Conservation (phyloP, 2,329 filamentous ascomycete genomes). For the Sarocladium brachiariae region DNA sequence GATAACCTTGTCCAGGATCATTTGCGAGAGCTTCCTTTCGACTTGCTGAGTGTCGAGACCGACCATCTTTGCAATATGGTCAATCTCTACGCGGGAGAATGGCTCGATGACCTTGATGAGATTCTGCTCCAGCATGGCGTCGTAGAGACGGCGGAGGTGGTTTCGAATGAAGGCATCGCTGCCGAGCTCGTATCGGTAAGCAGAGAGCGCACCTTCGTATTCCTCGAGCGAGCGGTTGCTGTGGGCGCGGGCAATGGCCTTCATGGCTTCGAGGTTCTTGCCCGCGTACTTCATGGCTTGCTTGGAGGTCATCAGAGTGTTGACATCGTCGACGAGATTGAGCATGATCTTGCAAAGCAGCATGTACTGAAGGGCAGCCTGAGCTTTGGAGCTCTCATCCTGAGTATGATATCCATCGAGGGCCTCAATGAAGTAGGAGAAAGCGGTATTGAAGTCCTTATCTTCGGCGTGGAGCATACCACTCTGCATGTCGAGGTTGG, state of each 20-base stretch:
- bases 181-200: constrained; percentile 89
- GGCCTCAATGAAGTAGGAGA: constrained; percentile 98
- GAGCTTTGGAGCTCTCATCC: constrained; percentile 83
- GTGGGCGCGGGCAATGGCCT: constrained; percentile 93
- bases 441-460: constrained; percentile 97
- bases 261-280: constrained; percentile 97
- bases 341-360: constrained; percentile 99
- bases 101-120: constrained; percentile 99
- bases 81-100: constrained; percentile 94
- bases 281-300: constrained; percentile 95
- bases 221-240: constrained; percentile 93
- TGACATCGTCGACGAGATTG: constrained; percentile 93
- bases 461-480: constrained; percentile 99
- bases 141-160: constrained; percentile 90
- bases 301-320: constrained; percentile 89
- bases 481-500: constrained; percentile 97
- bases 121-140: constrained; percentile 99
- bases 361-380: constrained; percentile 98
- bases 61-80: constrained; percentile 96
- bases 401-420: constrained; percentile 94
- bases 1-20: constrained; percentile 99
- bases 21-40: constrained; percentile 96
- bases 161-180: constrained; percentile 95
- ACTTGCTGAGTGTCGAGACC: constrained; percentile 93
- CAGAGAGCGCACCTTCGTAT: constrained; percentile 85